These are phyloP conservation scores for Ceratocystis smalleyi DNA, from an alignment of 2,329 filamentous ascomycete species.

Conservation along the genomic window DNA sequence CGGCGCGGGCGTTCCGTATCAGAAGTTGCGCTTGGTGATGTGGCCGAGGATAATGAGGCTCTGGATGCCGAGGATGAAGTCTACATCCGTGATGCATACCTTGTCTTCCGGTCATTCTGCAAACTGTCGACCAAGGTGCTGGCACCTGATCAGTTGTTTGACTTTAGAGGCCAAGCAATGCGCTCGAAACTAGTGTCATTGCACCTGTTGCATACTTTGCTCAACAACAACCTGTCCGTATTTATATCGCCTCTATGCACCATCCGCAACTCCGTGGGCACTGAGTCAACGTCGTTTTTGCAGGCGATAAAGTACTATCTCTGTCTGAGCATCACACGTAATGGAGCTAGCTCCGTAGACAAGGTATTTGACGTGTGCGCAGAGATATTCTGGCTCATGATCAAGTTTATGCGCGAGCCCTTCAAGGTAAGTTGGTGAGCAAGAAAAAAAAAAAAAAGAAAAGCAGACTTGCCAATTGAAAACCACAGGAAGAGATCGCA, in stretches of 20 bases:
- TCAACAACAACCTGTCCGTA: constrained; percentile 83
- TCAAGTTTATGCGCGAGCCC: constrained; percentile 81
- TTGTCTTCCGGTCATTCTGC: constrained; percentile 95
- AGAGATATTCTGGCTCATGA: constrained; percentile 96
- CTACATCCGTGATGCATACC: constrained; percentile 90
- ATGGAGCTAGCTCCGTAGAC: constrained; percentile 84
- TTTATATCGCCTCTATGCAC: constrained; percentile 86
- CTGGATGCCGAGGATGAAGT: constrained; percentile 75
- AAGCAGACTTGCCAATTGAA: not conserved
- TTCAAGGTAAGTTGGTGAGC: constrained; percentile 58
- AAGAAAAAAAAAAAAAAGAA: not conserved
- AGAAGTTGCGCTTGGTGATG: constrained; percentile 40
- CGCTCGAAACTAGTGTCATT: constrained; percentile 89
- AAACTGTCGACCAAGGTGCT: constrained; percentile 89
- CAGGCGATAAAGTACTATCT: constrained; percentile 95
- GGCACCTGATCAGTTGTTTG: constrained; percentile 78
- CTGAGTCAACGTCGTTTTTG: constrained; percentile 76
- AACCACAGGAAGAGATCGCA: not conserved
- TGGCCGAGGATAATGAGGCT: constrained; percentile 41
- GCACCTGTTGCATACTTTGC: constrained; percentile 83
- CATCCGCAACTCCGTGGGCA: constrained; percentile 79
- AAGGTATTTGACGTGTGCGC: constrained; percentile 88
- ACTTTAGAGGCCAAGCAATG: constrained; percentile 89
- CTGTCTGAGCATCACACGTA: constrained; percentile 84
- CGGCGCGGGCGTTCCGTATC: constrained; percentile 34